Evolutionary conservation across 768 basidiomycete genomes (phyloP), one percentile per base, ranked within the genome.

Genomic region (Solioccasus polychromus): DNA sequence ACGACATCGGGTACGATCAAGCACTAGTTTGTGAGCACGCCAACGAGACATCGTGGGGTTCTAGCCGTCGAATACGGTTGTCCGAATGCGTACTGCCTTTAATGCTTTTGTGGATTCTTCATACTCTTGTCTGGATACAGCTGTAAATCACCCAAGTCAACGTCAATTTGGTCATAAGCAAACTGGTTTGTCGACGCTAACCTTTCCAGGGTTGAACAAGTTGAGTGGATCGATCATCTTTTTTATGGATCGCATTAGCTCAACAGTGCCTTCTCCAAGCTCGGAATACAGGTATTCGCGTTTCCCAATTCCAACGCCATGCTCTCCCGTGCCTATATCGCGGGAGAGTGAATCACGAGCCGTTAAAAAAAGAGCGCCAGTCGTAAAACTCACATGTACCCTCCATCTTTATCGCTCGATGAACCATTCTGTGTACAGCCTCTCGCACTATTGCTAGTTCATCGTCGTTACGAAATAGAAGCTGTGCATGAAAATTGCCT

Each of bases 291-390:
- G 73, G 59, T 84, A 94, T 48, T 84, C 74, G 47, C 78, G 79
- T 70, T 93, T 93, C 5, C 91, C 91, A 10, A 92, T 71, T 0
- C 91, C 92, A 8, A 93, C 88, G 2, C 91, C 92, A 57, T 93
- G 91, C 56, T 93, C 91, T 3, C 88, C 88, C 0, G 83, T 85
- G 53, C 82, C 83, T 84, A 37, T 10, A 9, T 26, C 17, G 7
- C 22, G 11, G n/a, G 12, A 14, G 20, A 37, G 9, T 8, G n/a
- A 4, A 31, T 35, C 4, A 17, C 35, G 36, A 28, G 25, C 23
- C 23, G 15, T 40, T 17, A 14, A 52, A 19, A n/a, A 39, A n/a
- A n/a, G n/a, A n/a, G n/a, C n/a, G n/a, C 23, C 5, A 11, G 39
- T 39, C 1, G 20, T 3, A 24, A 29, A 7, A 63, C 75, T 52